phyloP scores from a whole-genome alignment of 768 basidiomycete genomes.

The Leucogyrophana mollusca region DNA sequence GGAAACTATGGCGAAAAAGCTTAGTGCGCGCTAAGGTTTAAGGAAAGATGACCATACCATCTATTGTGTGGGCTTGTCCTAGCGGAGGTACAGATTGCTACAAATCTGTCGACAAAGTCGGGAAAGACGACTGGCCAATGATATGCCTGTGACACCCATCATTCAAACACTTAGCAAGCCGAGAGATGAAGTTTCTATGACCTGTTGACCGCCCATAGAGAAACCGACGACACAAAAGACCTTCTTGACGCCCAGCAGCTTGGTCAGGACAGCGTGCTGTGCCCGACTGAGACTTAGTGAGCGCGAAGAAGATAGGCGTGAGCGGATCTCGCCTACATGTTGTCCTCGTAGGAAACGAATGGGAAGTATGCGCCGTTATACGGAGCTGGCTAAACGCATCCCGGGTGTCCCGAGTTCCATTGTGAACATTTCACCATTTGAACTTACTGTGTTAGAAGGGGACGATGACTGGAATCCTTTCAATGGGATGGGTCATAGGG shows the following conservation, averaged over 20 bases:
- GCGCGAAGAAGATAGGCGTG: background rate
- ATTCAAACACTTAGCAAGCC: constrained; percentile 13
- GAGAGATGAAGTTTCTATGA: constrained; percentile 9
- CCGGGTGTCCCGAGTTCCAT: background rate
- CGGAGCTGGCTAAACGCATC: constrained; percentile 41
- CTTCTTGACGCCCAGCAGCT: constrained; percentile 42
- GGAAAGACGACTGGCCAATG: constrained; percentile 60
- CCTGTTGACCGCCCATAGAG: constrained; percentile 60
- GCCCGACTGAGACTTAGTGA: constrained; percentile 39
- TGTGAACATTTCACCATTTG: background rate
- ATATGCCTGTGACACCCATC: constrained; percentile 38
- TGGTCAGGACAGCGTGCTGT: constrained; percentile 51
- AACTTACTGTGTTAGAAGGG: constrained; percentile 56
- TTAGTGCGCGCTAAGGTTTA: background rate
- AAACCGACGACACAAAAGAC: constrained; percentile 49
- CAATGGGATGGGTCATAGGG: background rate
- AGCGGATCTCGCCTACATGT: constrained; percentile 39
- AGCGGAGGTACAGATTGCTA: constrained; percentile 51
- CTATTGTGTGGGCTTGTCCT: constrained; percentile 55
- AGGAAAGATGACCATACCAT: constrained; percentile 33
- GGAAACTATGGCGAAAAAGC: constrained; percentile 38
- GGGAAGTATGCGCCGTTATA: constrained; percentile 63
- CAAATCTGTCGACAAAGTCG: constrained; percentile 49
- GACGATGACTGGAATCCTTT: constrained; percentile 47
- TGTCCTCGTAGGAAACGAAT: constrained; percentile 54